phyloP scores from a whole-genome alignment of 768 basidiomycete genomes.

The Butyriboletus loyo region DNA sequence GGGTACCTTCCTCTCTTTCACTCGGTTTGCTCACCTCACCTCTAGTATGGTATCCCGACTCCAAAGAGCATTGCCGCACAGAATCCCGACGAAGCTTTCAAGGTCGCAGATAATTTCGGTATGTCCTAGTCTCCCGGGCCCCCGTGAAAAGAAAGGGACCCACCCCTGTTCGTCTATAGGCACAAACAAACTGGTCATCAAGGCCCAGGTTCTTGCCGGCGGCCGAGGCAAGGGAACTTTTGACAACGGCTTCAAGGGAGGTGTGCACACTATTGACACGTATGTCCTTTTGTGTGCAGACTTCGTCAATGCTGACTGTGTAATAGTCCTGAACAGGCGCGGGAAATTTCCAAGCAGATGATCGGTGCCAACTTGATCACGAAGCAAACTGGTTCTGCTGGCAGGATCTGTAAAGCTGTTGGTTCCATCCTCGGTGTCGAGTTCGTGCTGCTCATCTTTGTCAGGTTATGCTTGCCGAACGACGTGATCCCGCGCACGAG shows the following conservation, averaged over 20 bases:
- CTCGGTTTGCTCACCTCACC: not conserved
- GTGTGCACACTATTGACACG: conserved; percentile 93
- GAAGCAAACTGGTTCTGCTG: conserved; percentile 93
- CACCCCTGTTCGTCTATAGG: conserved; percentile 47
- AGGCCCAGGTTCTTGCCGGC: conserved; percentile 98
- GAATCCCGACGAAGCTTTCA: conserved; percentile 83
- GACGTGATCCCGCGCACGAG: conserved; percentile 89
- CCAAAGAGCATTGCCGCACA: conserved; percentile 89
- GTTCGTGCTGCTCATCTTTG: conserved; percentile 11
- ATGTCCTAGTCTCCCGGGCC: conserved; percentile 18
- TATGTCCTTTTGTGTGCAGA: conserved; percentile 30
- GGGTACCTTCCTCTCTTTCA: not conserved
- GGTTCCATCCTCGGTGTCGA: conserved; percentile 26
- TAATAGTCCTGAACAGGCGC: conserved; percentile 78
- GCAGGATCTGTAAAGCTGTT: conserved; percentile 93
- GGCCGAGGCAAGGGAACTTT: conserved; percentile 98
- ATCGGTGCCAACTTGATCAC: conserved; percentile 94
- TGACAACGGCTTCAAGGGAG: conserved; percentile 93
- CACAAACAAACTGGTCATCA: conserved; percentile 83
- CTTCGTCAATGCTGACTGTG: conserved; percentile 6
- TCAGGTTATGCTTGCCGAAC: conserved; percentile 97
- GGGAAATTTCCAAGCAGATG: conserved; percentile 88
- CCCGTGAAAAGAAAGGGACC: not conserved
- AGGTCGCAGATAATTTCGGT: conserved; percentile 90
- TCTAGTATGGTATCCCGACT: conserved; percentile 91